Evolutionary conservation across 331 rosid genomes (phyloP), one percentile per base, ranked within the genome.

Genomic region (Phaseolus coccineus): DNA sequence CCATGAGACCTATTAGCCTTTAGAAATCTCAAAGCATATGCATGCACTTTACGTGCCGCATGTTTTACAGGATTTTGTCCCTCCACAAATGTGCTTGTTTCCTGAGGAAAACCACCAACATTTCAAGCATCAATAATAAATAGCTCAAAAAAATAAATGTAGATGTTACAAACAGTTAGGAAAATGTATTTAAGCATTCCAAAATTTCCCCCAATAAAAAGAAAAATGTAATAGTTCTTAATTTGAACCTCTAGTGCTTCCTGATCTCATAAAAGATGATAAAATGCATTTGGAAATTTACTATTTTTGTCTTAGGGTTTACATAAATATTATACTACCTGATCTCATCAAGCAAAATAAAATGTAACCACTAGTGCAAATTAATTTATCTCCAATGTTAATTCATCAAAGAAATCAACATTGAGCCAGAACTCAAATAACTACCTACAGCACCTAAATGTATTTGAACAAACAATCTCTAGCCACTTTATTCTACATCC

Each of bases 11-110:
- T 82, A 80, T 80, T 87, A 70, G 85, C 82, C 83, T 90, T 89
- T 85, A 94, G 80, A 81, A 90, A 90, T 74, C 91, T 89, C 84
- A 77, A 67, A 65, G 98, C 98, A 76, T 91, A 94, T 44, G 83
- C 87, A 84, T 77, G 90, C 80, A 91, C 78, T 66, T 90, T 68
- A 44, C 61, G 71, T 63, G 86, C 52, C 40, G 81, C 74, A 59
- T 68, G 81, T 81, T 80, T 86, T 65, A 28, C 46, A 48, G 83
- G 77, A 85, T 66, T 57, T 71, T 69, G 87, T 68, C 69, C 82
- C 56, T 87, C 87, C 73, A 82, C 42, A 73, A 83, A 73, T 83
- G 88, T 82, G 84, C 72, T 71, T 47, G 82, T 77, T 63, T 83
- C 93, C 98, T 94, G 91, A 57, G 28, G 22, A 80, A 74, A 82